These are phyloP conservation scores for Imleria badia DNA, from an alignment of 768 basidiomycete genomes.

Conservation along the genomic window DNA sequence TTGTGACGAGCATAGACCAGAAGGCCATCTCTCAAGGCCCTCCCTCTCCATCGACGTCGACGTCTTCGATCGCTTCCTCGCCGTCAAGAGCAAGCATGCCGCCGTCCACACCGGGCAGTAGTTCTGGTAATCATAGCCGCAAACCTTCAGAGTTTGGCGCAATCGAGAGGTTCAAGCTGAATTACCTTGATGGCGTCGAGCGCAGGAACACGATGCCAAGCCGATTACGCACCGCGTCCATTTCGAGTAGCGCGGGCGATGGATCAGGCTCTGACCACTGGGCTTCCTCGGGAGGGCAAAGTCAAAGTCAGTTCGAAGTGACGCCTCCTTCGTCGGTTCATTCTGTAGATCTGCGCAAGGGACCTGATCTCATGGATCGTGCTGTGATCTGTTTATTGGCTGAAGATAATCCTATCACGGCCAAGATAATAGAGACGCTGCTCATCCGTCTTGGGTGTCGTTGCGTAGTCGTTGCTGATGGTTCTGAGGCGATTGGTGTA, in stretches of 20 bases:
- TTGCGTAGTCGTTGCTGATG: constrained; percentile 93
- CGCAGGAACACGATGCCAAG: constrained; percentile 86
- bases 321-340: constrained; percentile 86
- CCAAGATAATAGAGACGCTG: constrained; percentile 95
- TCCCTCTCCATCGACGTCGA: constrained; percentile 89
- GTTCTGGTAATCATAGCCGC: constrained; percentile 57
- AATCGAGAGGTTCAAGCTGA: constrained; percentile 84
- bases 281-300: constrained; percentile 56
- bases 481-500: constrained; percentile 94
- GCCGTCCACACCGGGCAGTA: constrained; percentile 69
- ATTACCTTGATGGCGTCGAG: constrained; percentile 72
- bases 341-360: constrained; percentile 76
- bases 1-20: constrained; percentile 68
- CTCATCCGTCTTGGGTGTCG: constrained; percentile 93
- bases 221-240: constrained; percentile 81
- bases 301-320: constrained; percentile 50
- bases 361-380: constrained; percentile 76
- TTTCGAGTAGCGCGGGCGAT: constrained; percentile 80
- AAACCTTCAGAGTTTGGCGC: constrained; percentile 91
- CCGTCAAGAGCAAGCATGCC: constrained; percentile 74
- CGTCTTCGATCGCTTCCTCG: constrained; percentile 87
- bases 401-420: constrained; percentile 97
- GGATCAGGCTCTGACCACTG: constrained; percentile 77
- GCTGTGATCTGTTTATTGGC: constrained; percentile 93
- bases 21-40: constrained; percentile 69